Conservation (phyloP, 257 asterid species). For the Eustoma russellianum region DNA sequence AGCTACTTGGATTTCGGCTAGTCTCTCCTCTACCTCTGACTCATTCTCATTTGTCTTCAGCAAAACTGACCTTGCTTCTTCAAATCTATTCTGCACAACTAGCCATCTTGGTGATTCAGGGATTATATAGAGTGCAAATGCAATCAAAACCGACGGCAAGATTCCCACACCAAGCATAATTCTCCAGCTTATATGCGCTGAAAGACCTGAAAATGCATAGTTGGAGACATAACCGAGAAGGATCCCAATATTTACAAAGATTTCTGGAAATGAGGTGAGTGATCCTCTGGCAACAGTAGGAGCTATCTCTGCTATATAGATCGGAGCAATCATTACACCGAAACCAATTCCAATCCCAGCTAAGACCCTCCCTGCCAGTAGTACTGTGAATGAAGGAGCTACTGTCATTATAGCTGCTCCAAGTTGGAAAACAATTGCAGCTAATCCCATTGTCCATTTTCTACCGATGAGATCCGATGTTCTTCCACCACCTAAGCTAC, state of each 20-base stretch:
- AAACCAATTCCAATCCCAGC: conserved; percentile 64
- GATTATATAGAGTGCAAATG: conserved; percentile 31
- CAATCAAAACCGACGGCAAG: conserved; percentile 42
- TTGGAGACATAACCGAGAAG: conserved; percentile 62
- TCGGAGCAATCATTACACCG: conserved; percentile 58
- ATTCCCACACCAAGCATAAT: conserved; percentile 63
- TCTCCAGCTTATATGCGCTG: conserved; percentile 51
- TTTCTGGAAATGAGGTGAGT: conserved; percentile 56
- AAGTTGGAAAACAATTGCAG: conserved; percentile 42
- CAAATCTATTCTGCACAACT: conserved; percentile 42
- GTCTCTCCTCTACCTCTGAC: conserved; percentile 39
- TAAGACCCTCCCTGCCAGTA: conserved; percentile 44
- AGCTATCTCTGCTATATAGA: conserved; percentile 61
- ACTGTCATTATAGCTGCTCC: conserved; percentile 56
- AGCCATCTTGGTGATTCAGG: conserved; percentile 72
- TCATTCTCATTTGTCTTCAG: conserved; percentile 33
- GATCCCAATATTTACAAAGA: conserved; percentile 49
- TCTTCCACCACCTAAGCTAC: conserved; percentile 53
- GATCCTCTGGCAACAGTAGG: conserved; percentile 45
- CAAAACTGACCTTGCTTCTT: conserved; percentile 42
- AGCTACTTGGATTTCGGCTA: conserved; percentile 49
- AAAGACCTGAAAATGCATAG: conserved; percentile 48
- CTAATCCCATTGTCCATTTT: conserved; percentile 62
- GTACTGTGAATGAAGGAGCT: conserved; percentile 33
- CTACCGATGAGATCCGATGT: conserved; percentile 62